A percentile compares a stretch with the other conserved stretches of the same genome.
phyloP scores from a whole-genome alignment of 1,284 basidiomycete genomes.

The Irpex sp. region DNA sequence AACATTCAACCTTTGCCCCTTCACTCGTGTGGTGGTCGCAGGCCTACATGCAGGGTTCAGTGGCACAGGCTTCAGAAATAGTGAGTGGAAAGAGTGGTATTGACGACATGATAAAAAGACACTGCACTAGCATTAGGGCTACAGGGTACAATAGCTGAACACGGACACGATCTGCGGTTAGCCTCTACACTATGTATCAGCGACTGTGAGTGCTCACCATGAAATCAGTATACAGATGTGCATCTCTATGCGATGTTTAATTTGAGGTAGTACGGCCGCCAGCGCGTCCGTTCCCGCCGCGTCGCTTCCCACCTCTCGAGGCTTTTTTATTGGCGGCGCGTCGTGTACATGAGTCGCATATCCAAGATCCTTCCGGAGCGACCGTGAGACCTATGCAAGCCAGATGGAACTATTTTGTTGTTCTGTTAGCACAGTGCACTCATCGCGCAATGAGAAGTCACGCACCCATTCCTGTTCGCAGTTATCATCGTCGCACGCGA shows the following conservation, averaged over 20 bases:
- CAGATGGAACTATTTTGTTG: slow-evolving; percentile 74
- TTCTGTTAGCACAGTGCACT: slow-evolving; percentile 5
- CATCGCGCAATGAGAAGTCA: slow-evolving; percentile 19
- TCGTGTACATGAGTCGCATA: slow-evolving; percentile 64
- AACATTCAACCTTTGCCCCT: neutral
- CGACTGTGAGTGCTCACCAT: neutral
- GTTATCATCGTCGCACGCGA: slow-evolving; percentile 88
- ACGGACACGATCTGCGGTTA: neutral
- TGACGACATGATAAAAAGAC: neutral
- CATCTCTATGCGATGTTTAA: neutral
- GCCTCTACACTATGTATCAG: neutral
- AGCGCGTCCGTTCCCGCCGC: slow-evolving; percentile 26
- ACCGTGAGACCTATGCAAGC: slow-evolving; percentile 71
- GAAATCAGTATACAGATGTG: neutral
- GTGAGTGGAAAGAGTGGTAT: neutral
- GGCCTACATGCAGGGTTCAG: neutral
- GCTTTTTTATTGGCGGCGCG: slow-evolving; percentile 46
- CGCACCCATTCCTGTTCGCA: slow-evolving; percentile 95
- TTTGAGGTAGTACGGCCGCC: slow-evolving; percentile 16
- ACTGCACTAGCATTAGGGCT: neutral
- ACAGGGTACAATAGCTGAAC: neutral
- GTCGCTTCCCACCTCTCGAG: slow-evolving; percentile 47
- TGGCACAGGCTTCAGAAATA: neutral
- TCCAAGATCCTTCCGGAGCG: slow-evolving; percentile 80
- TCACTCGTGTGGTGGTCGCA: neutral